These are phyloP conservation scores for Recurvomyces mirabilis DNA, from an alignment of 495 filamentous ascomycete species.

Conservation along the genomic window DNA sequence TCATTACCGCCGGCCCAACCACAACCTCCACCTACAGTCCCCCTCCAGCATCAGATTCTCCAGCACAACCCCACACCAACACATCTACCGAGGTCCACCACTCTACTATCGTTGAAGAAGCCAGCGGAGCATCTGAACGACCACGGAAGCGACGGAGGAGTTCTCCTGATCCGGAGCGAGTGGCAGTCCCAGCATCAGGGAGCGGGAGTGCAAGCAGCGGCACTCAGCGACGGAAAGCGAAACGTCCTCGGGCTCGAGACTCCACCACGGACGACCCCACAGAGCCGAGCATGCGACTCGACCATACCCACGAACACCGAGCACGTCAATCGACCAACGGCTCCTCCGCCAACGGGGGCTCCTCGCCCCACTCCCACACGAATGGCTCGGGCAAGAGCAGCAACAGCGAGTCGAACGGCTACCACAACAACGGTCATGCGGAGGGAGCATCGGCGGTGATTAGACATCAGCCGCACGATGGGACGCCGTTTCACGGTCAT, in stretches of 20 bases:
- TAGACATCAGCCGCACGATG: slow-evolving; percentile 27
- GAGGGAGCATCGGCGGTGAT: neutral
- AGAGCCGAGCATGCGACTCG: slow-evolving; percentile 49
- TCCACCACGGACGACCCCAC: slow-evolving; percentile 1
- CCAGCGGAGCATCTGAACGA: slow-evolving; percentile 8
- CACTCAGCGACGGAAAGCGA: slow-evolving; percentile 34
- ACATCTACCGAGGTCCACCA: slow-evolving; percentile 15
- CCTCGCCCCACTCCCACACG: slow-evolving; percentile 31
- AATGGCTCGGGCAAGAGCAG: slow-evolving; percentile 40
- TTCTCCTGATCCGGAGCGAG: slow-evolving; percentile 12
- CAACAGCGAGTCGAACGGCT: slow-evolving; percentile 24
- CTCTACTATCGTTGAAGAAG: too few relatives aligned
- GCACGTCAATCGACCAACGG: slow-evolving; percentile 36
- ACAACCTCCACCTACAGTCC: slow-evolving; percentile 28
- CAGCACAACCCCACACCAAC: slow-evolving; percentile 23
- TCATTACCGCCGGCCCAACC: slow-evolving; percentile 50
- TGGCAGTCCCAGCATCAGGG: neutral
- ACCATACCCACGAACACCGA: slow-evolving; percentile 40
- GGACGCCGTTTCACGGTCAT: slow-evolving; percentile 59
- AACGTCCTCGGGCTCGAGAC: slow-evolving; percentile 46
- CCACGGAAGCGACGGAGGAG: slow-evolving; percentile 27
- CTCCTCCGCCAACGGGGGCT: slow-evolving; percentile 27
- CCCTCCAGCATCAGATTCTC: slow-evolving; percentile 30
- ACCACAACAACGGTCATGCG: slow-evolving; percentile 36
- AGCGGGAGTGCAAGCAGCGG: slow-evolving; percentile 30